Percentiles rank a stretch among this genome's conserved stretches.
These are phyloP conservation scores for Blastomyces silverae DNA, from an alignment of 2,329 filamentous ascomycete species.

Conservation along the genomic window DNA sequence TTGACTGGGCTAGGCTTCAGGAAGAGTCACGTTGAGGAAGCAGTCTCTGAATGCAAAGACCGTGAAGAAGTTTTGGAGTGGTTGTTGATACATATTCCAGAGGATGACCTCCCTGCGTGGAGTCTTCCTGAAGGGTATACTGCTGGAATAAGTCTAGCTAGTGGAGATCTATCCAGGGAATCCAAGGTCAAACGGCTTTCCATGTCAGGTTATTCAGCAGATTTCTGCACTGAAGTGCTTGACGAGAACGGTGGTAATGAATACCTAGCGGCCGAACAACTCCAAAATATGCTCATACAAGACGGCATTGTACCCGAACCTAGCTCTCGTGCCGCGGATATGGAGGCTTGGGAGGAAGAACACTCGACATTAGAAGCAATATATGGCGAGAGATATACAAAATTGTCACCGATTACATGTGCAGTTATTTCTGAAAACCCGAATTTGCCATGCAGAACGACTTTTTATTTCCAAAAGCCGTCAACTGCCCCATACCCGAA, in stretches of 20 bases:
- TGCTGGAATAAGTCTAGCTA: constrained; percentile 79
- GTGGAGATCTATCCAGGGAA: constrained; percentile 72
- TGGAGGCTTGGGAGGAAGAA: constrained; percentile 76
- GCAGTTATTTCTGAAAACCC: constrained; percentile 58
- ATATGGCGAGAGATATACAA: constrained; percentile 65
- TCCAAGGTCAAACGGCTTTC: constrained; percentile 74
- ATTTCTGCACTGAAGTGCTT: constrained; percentile 73
- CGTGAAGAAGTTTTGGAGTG: constrained; percentile 89
- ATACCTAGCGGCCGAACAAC: constrained; percentile 64
- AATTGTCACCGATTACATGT: constrained; percentile 57
- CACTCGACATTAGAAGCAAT: constrained; percentile 77
- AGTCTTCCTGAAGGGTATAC: constrained; percentile 86
- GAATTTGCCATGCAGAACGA: constrained; percentile 42
- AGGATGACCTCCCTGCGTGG: constrained; percentile 92
- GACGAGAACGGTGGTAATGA: constrained; percentile 67
- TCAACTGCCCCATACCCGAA: constrained; percentile 60
- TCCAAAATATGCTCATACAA: constrained; percentile 64
- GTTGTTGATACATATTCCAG: constrained; percentile 92
- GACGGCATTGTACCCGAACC: constrained; percentile 27
- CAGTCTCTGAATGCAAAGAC: constrained; percentile 79
- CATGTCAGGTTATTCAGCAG: constrained; percentile 73
- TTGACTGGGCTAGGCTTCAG: constrained; percentile 76
- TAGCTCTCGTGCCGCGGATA: constrained; percentile 30
- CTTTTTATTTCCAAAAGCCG: constrained; percentile 63
- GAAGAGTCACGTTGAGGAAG: constrained; percentile 82